Evolutionary conservation across 495 filamentous ascomycete genomes (phyloP), one percentile per base, ranked within the genome.

Genomic region (Staphylotrichum longicolle): DNA sequence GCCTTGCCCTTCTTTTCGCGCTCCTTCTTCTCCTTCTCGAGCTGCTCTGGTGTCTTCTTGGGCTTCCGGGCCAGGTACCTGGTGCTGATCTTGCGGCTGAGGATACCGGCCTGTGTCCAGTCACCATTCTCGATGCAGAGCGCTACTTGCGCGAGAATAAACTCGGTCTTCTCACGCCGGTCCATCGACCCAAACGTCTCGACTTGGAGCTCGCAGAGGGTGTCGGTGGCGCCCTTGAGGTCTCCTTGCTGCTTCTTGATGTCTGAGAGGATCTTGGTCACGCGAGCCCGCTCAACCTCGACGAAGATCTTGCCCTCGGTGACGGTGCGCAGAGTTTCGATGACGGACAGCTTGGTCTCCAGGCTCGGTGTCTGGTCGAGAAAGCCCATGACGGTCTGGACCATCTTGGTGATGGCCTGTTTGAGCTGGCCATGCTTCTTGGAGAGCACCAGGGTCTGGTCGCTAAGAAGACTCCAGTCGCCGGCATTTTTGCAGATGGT

Each of bases 381-480:
- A 73, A 96, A 97, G 49, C 77, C 81, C 91, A 98, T 96, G 57
- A 96, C 91, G 55, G 86, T 87, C 81, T 98, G 94, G 47, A 98
- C 94, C 94, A 98, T 98, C 82, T 91, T 93, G 65, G 94, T 98
- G 63, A 90, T 92, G 68, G 94, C 94, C 79, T 97, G 95, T 75
- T 97, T 97, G 76, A 98, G 93, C 79, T 98, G 94, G 67, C 91
- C 90, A 90, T 98, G 94, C 80, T 98, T 98, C 86, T 97, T 98
- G 63, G 93, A 96, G 50, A 98, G 85, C 51, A 96, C 82, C 54
- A 96, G 82, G 60, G 96, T 91, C 76, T 98, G 93, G 77, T 98
- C 94, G 71, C 95, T 98, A 68, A 98, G 83, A 63, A 98, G 77
- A 66, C 82, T 83, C 94, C 94, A 98, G 69, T 98, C 91, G 63